phyloP scores from a whole-genome alignment of 2,329 filamentous ascomycete species.

The Xylaria arbuscula region DNA sequence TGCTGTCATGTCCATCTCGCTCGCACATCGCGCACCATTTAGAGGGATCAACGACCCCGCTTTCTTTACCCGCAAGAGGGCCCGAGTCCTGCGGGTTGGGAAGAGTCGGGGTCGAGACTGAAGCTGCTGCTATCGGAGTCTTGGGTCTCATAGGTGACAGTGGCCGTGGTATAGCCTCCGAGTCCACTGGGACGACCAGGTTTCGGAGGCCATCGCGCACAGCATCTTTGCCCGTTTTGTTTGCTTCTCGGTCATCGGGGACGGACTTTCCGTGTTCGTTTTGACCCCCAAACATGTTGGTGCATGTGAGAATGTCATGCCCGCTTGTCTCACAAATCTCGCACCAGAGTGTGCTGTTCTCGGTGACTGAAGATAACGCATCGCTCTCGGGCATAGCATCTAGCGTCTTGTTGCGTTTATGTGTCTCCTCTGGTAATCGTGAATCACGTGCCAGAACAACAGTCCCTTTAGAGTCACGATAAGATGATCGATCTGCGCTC shows the following conservation, averaged over 20 bases:
- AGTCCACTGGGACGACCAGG: slow-evolving; percentile 54
- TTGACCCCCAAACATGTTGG: slow-evolving; percentile 79
- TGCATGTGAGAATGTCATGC: slow-evolving; percentile 94
- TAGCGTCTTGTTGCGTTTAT: slow-evolving; percentile 66
- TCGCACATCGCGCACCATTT: slow-evolving; percentile 99
- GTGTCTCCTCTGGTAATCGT: slow-evolving; percentile 59
- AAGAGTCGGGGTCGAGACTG: slow-evolving; percentile 59
- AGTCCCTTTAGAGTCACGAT: slow-evolving; percentile 74
- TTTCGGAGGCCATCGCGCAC: slow-evolving; percentile 55
- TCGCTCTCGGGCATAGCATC: slow-evolving; percentile 79
- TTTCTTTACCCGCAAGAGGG: slow-evolving; percentile 81
- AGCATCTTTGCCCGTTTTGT: slow-evolving; percentile 52
- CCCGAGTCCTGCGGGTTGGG: slow-evolving; percentile 73
- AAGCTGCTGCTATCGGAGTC: slow-evolving; percentile 54
- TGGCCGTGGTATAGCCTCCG: slow-evolving; percentile 65
- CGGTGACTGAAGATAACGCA: slow-evolving; percentile 75
- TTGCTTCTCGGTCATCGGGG: slow-evolving; percentile 38
- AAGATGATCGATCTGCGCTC: slow-evolving; percentile 66
- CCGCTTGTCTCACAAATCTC: slow-evolving; percentile 94
- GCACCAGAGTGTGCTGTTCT: slow-evolving; percentile 84
- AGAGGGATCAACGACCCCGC: slow-evolving; percentile 79
- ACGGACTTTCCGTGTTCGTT: slow-evolving; percentile 43
- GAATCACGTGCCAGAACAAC: slow-evolving; percentile 67
- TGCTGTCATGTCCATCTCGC: slow-evolving; percentile 94
- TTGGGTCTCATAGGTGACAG: slow-evolving; percentile 64